phyloP scores from a whole-genome alignment of 345 rosid species.

The Eucalyptus sp. region DNA sequence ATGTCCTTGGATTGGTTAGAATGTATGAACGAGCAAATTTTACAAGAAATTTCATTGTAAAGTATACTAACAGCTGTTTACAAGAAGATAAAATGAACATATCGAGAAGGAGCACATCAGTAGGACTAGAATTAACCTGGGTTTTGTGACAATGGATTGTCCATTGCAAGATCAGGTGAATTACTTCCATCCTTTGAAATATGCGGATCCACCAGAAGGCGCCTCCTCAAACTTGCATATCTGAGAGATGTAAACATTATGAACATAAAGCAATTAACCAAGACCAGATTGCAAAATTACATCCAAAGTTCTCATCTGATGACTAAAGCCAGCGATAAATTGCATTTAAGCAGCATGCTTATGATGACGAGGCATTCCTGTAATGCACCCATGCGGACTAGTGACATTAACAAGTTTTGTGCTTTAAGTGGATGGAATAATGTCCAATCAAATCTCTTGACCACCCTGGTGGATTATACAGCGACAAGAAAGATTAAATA shows the following conservation, averaged over 20 bases:
- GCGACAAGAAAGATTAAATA: not conserved
- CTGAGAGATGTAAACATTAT: conserved; percentile 11
- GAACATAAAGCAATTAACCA: not conserved
- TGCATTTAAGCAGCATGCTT: not conserved
- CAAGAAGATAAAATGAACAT: not conserved
- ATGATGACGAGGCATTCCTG: not conserved
- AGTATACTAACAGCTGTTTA: not conserved
- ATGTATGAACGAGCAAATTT: not conserved
- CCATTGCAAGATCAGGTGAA: conserved; percentile 61
- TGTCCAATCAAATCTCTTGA: not conserved
- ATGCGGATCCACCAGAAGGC: conserved; percentile 73
- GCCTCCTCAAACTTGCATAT: conserved; percentile 78
- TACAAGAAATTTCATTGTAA: not conserved
- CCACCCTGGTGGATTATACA: not conserved
- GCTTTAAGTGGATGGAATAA: not conserved
- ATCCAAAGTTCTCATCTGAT: not conserved
- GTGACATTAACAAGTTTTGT: not conserved
- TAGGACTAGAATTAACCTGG: conserved; percentile 48
- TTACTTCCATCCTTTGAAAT: conserved; percentile 42
- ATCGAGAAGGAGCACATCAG: not conserved
- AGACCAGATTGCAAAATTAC: not conserved
- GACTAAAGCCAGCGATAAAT: not conserved
- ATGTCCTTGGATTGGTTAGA: not conserved
- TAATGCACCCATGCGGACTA: not conserved
- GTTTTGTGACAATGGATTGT: conserved; percentile 92